Base-by-base conservation (phyloP, 208 protist species). In the Trypanosomatidae sp. region DNA sequence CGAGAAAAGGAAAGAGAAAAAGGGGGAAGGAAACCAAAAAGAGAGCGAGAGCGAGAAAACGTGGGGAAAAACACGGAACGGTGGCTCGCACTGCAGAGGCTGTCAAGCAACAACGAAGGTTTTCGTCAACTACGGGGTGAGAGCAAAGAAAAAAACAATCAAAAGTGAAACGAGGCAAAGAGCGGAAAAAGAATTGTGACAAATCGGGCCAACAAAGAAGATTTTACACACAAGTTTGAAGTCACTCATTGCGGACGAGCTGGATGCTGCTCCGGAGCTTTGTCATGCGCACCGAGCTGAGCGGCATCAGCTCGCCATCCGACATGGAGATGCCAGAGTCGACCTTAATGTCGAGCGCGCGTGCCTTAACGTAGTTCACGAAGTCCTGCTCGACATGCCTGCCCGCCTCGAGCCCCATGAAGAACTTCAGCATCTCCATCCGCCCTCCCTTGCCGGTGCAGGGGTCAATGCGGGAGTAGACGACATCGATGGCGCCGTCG, bases 241-340 rank as follows among this genome's bases (percentile, higher is more conserved):
- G 22, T 44, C 72, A 82, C 43, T 89, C 80, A 44, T 52, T 71
- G n/a, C 90, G 86, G n/a, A 97, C 92, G 28, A 95, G 67, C 59
- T 84, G 83, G 2, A 86, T 49, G 22, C 68, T 82, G 22, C 73
- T 62, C 25, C 83, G 85, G 39, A 94, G 71, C 70, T 90, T 87
- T 0, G 82, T 92, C 56, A 97, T 43, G 39, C 84, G 86, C 36
- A 92, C 88, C 1, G 81, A 80, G 68, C 77, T 86, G 30, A 91
- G 76, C 4, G 92, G 89, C 88, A 97, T 88, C 69, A 95, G 67
- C 69, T 97, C 92, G 3, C 92, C 92, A 74, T 97, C 92, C 0
- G 85, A 80, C 92, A 97, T 97, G 60, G 82, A 78, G 41, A 91
- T 83, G 39, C 88, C 89, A 9, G 70, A 77, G 47, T 94, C 80